A percentile compares a stretch with the other conserved stretches of the same genome.
phyloP scores from a whole-genome alignment of 225 moss, liverwort and hornwort genomes.

The Lunularia cruciata region DNA sequence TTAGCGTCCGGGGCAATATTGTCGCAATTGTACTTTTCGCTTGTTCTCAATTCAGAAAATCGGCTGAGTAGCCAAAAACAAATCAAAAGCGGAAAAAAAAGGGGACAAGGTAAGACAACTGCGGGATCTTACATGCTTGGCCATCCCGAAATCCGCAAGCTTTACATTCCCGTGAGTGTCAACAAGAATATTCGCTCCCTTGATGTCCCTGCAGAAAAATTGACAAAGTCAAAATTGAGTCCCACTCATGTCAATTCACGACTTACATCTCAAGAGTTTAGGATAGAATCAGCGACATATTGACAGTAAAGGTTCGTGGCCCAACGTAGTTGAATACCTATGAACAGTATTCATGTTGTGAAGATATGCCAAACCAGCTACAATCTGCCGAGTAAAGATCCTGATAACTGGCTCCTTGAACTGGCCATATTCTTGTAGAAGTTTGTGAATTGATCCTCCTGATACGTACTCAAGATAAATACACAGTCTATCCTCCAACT shows the following conservation, averaged over 20 bases:
- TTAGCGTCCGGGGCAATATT: background rate
- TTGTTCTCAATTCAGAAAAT: no score
- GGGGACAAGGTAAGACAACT: background rate
- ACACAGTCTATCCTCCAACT: constrained; percentile 79
- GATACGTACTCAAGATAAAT: constrained; percentile 95
- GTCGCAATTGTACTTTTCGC: background rate
- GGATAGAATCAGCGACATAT: no score
- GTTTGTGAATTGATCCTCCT: constrained; percentile 84
- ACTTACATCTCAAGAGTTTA: no score
- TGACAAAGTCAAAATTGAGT: no score
- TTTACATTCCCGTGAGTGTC: constrained; percentile 84
- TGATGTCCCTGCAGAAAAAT: constrained; percentile 66
- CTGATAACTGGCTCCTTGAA: constrained; percentile 74
- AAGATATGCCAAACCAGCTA: constrained; percentile 78
- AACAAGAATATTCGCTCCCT: constrained; percentile 94
- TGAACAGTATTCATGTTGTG: constrained; percentile 95
- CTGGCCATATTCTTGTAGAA: constrained; percentile 62
- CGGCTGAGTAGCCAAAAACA: no score
- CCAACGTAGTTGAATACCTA: constrained; percentile 46
- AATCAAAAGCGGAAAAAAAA: no score
- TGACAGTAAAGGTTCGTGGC: no score
- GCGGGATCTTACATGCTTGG: constrained; percentile 48
- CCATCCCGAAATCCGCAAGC: constrained; percentile 91
- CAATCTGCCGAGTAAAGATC: constrained; percentile 77
- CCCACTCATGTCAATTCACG: no score